Conservation (phyloP, 257 asterid species). For the Nicotiana paniculata region DNA sequence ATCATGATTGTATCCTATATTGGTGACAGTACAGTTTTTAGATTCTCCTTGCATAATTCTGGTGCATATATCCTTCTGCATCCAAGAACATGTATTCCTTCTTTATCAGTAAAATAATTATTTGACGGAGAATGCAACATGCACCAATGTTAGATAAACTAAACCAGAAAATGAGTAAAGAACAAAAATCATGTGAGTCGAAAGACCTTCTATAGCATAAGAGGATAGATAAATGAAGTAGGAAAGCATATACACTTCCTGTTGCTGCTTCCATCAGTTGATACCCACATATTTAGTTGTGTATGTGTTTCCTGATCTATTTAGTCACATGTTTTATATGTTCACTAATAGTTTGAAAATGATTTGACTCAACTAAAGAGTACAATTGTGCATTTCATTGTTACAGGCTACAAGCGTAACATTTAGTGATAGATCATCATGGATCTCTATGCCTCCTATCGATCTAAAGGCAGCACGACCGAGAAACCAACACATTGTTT, state of each 20-base stretch:
- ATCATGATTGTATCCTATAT: neutral
- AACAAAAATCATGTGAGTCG: neutral
- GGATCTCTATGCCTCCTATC: slow-evolving; percentile 28
- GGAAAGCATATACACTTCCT: neutral
- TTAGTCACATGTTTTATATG: neutral
- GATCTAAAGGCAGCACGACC: slow-evolving; percentile 26
- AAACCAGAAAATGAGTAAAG: neutral
- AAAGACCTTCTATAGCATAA: too few relatives aligned
- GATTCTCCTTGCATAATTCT: neutral
- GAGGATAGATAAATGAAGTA: neutral
- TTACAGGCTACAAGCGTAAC: slow-evolving; percentile 46
- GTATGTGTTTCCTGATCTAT: neutral
- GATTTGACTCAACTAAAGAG: neutral
- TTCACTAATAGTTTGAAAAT: neutral
- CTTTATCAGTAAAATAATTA: neutral
- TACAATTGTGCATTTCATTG: slow-evolving; percentile 5
- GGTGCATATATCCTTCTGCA: neutral
- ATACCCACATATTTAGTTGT: neutral
- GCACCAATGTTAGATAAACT: neutral
- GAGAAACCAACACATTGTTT: slow-evolving; percentile 35
- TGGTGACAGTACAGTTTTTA: neutral
- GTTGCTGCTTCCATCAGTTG: neutral
- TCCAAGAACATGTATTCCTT: neutral
- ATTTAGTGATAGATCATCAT: slow-evolving; percentile 37
- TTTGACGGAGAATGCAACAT: neutral